phyloP scores from a whole-genome alignment of 768 basidiomycete genomes.

The Tulasnella calospora region DNA sequence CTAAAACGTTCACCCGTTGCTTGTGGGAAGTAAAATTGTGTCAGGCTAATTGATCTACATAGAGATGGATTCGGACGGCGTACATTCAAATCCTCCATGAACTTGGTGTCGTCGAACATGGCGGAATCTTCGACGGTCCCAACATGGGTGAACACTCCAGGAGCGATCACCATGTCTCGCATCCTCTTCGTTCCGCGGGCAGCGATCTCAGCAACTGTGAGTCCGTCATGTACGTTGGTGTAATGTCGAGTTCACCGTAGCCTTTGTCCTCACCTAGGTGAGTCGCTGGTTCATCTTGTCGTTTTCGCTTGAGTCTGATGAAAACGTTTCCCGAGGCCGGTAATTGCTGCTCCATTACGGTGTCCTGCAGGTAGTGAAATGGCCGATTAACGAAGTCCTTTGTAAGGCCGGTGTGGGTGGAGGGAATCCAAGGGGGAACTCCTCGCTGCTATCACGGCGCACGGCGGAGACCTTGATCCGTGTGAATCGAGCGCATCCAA shows the following conservation, averaged over 20 bases:
- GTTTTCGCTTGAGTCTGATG: conserved; percentile 26
- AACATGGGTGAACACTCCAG: conserved; percentile 26
- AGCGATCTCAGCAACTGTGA: conserved; percentile 12
- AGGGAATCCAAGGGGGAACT: background rate
- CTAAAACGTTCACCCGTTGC: background rate
- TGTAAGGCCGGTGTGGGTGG: background rate
- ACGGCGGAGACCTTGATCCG: background rate
- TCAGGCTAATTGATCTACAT: background rate
- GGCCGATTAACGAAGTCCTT: background rate
- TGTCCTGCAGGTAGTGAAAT: background rate
- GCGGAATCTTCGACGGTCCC: conserved; percentile 25
- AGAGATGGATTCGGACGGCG: too few relatives aligned
- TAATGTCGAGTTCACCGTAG: background rate
- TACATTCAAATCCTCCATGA: background rate
- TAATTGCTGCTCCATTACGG: background rate
- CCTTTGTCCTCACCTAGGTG: conserved; percentile 24
- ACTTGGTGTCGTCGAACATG: conserved; percentile 16
- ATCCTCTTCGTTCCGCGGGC: conserved; percentile 14
- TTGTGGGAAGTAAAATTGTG: background rate
- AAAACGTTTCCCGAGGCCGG: background rate
- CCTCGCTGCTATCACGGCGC: background rate
- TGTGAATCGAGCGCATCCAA: conserved; percentile 15
- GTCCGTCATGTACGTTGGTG: background rate
- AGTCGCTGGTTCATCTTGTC: conserved; percentile 26
- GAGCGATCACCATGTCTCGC: conserved; percentile 18